These are phyloP conservation scores for Oemleria cerasiformis DNA, from an alignment of 306 rosid species.

Conservation along the genomic window DNA sequence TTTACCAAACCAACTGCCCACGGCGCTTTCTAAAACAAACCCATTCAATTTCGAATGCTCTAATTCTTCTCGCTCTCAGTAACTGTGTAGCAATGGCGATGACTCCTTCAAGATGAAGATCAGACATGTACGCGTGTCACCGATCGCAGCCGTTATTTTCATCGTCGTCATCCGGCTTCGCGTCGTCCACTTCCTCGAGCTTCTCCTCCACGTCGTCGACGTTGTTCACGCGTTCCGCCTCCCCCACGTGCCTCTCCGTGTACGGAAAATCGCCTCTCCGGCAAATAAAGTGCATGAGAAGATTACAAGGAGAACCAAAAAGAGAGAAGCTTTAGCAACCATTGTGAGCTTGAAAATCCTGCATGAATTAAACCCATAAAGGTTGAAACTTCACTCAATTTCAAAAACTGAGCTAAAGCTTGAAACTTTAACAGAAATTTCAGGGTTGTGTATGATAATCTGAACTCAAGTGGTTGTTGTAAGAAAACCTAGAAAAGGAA, in stretches of 20 bases:
- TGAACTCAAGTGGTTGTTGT: neutral
- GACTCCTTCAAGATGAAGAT: neutral
- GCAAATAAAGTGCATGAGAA: slow-evolving; percentile 29
- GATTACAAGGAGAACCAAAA: slow-evolving; percentile 37
- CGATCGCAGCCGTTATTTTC: neutral
- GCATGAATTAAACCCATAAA: slow-evolving; percentile 32
- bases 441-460: neutral
- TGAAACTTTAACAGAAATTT: too few species aligned
- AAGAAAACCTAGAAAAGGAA: slow-evolving; percentile 20
- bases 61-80: too few species aligned
- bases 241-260: too few species aligned
- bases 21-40: too few species aligned
- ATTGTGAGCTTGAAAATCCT: slow-evolving; percentile 49
- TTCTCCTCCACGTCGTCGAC: slow-evolving; percentile 36
- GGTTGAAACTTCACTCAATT: slow-evolving; percentile 12
- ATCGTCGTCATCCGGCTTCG: slow-evolving; percentile 39
- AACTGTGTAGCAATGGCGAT: neutral
- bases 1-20: too few species aligned
- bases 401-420: neutral
- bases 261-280: neutral
- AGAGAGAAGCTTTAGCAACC: slow-evolving; percentile 31
- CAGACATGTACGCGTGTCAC: neutral
- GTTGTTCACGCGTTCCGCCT: too few species aligned
- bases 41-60: too few species aligned
- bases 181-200: slow-evolving; percentile 40